These are phyloP conservation scores for Anthracocystis walkeri DNA, from an alignment of 1,284 basidiomycete species.

Conservation along the genomic window DNA sequence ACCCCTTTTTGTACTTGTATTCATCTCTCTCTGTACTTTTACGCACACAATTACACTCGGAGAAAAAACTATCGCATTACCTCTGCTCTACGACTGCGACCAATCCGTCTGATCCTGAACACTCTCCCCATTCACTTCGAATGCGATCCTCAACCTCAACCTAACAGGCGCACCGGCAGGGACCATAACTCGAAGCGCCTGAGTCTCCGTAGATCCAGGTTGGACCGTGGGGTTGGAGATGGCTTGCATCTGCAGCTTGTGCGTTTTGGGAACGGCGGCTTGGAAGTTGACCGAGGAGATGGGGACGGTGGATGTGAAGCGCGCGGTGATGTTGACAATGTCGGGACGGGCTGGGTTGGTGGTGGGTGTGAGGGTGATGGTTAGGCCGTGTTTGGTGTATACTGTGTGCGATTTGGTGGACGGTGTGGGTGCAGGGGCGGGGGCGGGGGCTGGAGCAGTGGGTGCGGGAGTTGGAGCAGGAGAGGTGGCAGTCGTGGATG, in stretches of 20 bases:
- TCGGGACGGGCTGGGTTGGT: conserved; percentile 82
- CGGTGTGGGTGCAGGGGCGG: conserved; percentile 21
- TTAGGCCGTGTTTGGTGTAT: conserved; percentile 90
- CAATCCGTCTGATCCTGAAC: conserved; percentile 94
- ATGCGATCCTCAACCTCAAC: conserved; percentile 86
- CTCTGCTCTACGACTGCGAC: conserved; percentile 25
- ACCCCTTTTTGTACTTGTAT: conserved; percentile 13
- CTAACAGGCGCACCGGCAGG: conserved; percentile 85
- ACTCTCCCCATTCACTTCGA: conserved; percentile 74
- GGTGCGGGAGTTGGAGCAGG: conserved; percentile 73
- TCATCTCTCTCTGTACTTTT: conserved; percentile 2
- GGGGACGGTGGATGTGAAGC: conserved; percentile 78
- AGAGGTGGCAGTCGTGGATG: conserved; percentile 75
- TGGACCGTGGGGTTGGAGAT: conserved; percentile 87
- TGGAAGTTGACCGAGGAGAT: conserved; percentile 83
- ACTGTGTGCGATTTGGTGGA: conserved; percentile 78
- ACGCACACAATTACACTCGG: background rate
- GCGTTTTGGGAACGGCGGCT: conserved; percentile 97
- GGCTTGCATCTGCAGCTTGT: conserved; percentile 97
- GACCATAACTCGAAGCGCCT: conserved; percentile 91
- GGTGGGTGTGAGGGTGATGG: conserved; percentile 89
- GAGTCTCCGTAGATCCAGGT: conserved; percentile 86
- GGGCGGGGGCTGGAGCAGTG: conserved; percentile 9
- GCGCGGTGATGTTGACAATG: conserved; percentile 87
- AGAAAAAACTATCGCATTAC: background rate